Evolutionary conservation across 495 filamentous ascomycete species (phyloP).

Genomic region (Aspergillus cavernicola): DNA sequence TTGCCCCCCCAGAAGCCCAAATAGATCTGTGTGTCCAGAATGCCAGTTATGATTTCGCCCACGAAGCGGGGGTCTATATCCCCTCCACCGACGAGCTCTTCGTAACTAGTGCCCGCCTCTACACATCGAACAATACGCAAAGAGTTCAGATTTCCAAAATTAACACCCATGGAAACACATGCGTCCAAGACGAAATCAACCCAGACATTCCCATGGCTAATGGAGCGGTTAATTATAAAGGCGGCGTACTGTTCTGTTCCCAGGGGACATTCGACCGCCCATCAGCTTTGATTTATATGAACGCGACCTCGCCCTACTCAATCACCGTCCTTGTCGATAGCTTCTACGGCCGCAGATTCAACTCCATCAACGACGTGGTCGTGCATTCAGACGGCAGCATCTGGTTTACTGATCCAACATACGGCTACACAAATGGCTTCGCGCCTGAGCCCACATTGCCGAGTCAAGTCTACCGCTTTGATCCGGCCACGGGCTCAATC

Average conservation of each 20-base stretch:
- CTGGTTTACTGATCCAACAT: slow-evolving; percentile 63
- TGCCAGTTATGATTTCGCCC: slow-evolving; percentile 45
- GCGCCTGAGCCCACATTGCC: slow-evolving; percentile 47
- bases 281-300: slow-evolving; percentile 52
- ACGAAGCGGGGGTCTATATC: slow-evolving; percentile 58
- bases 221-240: slow-evolving; percentile 47
- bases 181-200: slow-evolving; percentile 19
- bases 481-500: slow-evolving; percentile 43
- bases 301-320: slow-evolving; percentile 20
- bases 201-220: slow-evolving; percentile 52
- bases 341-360: slow-evolving; percentile 57
- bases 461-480: slow-evolving; percentile 55
- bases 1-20: slow-evolving; percentile 28
- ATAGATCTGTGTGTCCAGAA: slow-evolving; percentile 32
- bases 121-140: slow-evolving; percentile 15
- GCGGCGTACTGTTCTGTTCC: slow-evolving; percentile 44
- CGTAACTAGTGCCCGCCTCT: slow-evolving; percentile 49
- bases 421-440: slow-evolving; percentile 56
- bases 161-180: slow-evolving; percentile 17
- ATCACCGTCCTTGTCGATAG: slow-evolving; percentile 33
- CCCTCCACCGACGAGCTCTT: slow-evolving; percentile 44
- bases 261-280: slow-evolving; percentile 48
- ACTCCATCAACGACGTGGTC: slow-evolving; percentile 55
- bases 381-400: slow-evolving; percentile 52
- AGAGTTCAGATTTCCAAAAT: slow-evolving; percentile 34